Evolutionary conservation across 768 basidiomycete genomes (phyloP).

Genomic region (Mycena latifolia): DNA sequence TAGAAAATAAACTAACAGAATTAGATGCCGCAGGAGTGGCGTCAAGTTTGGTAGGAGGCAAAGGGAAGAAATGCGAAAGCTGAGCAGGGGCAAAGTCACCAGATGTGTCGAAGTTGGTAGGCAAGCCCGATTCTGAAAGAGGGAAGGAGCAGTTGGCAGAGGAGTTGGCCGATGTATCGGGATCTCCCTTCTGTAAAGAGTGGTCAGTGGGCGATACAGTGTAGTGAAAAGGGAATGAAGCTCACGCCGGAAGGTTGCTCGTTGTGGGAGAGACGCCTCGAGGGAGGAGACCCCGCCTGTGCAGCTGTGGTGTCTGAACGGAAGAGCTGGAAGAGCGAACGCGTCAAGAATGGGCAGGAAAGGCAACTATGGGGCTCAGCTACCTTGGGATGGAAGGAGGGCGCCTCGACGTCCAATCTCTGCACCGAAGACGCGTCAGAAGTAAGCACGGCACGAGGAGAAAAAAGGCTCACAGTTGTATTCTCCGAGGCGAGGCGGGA

Average conservation of each 20-base stretch:
- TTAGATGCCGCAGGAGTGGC: conserved; percentile 6
- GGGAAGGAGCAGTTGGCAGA: conserved; percentile 41
- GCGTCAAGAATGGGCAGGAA: conserved; percentile 3
- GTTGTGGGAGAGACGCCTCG: conserved; percentile 16
- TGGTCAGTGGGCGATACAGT: not conserved
- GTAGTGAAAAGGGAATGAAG: not conserved
- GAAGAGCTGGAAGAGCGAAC: conserved; percentile 16
- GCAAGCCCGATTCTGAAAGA: conserved; percentile 42
- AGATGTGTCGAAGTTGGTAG: conserved; percentile 42
- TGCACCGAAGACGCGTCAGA: conserved; percentile 14
- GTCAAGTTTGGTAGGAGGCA: conserved; percentile 25
- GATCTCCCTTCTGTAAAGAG: not conserved
- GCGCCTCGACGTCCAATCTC: conserved; percentile 21
- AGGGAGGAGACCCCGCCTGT: conserved; percentile 33
- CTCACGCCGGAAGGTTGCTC: not conserved
- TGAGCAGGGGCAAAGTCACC: conserved; percentile 29
- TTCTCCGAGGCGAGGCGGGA: not conserved
- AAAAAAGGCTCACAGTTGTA: conserved; percentile 4
- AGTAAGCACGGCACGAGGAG: not conserved
- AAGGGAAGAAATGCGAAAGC: conserved; percentile 35
- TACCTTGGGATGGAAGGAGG: conserved; percentile 32
- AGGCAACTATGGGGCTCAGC: not conserved
- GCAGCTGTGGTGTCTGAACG: conserved; percentile 35
- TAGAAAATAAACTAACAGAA: conserved; percentile 4
- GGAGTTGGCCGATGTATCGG: conserved; percentile 10